Evolutionary conservation across 495 filamentous ascomycete species (phyloP).

Genomic region (Aspergillus indologenus): DNA sequence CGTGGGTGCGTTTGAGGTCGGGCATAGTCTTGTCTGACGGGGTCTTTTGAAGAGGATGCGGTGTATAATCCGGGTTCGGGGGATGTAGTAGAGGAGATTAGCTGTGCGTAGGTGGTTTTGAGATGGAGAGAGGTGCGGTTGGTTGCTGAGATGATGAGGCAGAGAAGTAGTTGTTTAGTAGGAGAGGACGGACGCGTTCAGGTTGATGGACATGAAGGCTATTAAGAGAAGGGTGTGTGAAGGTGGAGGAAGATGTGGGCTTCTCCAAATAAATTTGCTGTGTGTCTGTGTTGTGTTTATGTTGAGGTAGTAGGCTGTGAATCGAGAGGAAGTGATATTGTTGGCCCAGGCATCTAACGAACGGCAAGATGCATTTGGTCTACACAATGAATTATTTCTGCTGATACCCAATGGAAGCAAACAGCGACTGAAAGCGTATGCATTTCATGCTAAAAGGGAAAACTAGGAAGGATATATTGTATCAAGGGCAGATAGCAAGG

Average conservation of each 20-base stretch:
- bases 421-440: background rate
- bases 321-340: background rate
- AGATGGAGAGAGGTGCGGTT: too few relatives aligned
- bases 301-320: background rate
- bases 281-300: too few relatives aligned
- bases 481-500: background rate
- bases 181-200: too few relatives aligned
- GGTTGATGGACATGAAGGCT: too few relatives aligned
- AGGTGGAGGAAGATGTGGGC: background rate
- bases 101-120: too few relatives aligned
- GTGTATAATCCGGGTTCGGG: too few relatives aligned
- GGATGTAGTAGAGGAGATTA: slow-evolving; percentile 5
- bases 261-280: too few relatives aligned
- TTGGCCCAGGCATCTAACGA: background rate
- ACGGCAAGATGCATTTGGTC: background rate
- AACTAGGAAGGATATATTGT: slow-evolving; percentile 8
- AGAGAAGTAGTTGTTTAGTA: too few relatives aligned
- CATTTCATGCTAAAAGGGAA: background rate
- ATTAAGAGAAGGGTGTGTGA: too few relatives aligned
- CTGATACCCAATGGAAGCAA: background rate
- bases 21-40: too few relatives aligned
- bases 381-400: background rate
- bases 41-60: too few relatives aligned
- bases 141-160: too few relatives aligned
- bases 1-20: slow-evolving; percentile 13